A percentile compares a stretch with the other conserved stretches of the same genome.
These are phyloP conservation scores for Hypholoma fasciculare DNA, from an alignment of 768 basidiomycete genomes.

Conservation along the genomic window DNA sequence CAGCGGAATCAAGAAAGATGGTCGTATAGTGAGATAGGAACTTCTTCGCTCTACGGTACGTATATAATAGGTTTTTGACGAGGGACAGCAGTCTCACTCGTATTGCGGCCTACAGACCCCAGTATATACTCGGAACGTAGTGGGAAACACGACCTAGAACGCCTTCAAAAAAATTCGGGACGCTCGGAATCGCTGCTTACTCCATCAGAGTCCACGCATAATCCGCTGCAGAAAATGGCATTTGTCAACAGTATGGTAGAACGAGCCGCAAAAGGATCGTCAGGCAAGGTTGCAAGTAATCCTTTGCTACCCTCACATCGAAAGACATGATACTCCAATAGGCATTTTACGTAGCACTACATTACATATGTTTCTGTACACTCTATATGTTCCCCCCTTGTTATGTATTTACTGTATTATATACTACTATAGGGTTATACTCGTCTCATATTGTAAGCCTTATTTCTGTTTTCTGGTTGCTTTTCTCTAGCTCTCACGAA, in stretches of 20 bases:
- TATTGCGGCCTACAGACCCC: background rate
- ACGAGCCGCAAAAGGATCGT: background rate
- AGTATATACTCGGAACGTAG: background rate
- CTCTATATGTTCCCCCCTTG: too few species aligned
- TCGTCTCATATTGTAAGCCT: too few species aligned
- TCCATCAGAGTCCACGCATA: background rate
- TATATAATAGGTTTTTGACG: conserved; percentile 10
- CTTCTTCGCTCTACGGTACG: conserved; percentile 56
- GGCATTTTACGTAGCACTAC: too few species aligned
- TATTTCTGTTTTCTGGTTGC: too few species aligned
- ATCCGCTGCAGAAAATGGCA: conserved; percentile 1
- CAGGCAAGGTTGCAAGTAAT: background rate
- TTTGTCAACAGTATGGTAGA: conserved; percentile 1
- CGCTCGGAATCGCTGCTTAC: conserved; percentile 1
- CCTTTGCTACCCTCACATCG: background rate
- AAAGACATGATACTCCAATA: background rate
- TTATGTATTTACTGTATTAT: too few species aligned
- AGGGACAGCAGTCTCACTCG: too few species aligned
- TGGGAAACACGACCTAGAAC: background rate
- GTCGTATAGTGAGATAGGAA: conserved; percentile 59
- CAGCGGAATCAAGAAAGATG: conserved; percentile 60
- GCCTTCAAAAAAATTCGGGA: background rate
- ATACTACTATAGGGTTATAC: too few species aligned
- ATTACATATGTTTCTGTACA: background rate
- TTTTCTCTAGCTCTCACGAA: too few species aligned